These are phyloP conservation scores for Thalassiosira hispida DNA, from an alignment of 352 stramenopile genomes.

Conservation along the genomic window DNA sequence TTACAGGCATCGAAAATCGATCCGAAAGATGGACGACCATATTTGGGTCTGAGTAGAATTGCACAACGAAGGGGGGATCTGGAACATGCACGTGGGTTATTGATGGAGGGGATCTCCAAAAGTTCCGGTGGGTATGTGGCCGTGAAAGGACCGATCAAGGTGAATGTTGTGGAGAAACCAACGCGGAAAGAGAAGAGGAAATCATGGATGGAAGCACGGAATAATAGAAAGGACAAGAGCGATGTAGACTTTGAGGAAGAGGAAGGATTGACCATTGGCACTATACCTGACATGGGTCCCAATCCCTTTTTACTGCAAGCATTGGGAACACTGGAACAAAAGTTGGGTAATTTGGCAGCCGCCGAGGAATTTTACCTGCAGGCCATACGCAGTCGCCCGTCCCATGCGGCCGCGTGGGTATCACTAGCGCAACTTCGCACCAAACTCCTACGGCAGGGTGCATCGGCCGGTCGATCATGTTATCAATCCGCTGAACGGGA, in stretches of 20 bases:
- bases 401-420: conserved; percentile 81
- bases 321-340: conserved; percentile 81
- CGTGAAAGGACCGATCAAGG: conserved; percentile 31
- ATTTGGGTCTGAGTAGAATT: conserved; percentile 78
- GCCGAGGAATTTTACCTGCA: conserved; percentile 80
- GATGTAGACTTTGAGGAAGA: conserved; percentile 8
- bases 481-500: conserved; percentile 78
- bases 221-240: background rate
- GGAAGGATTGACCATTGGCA: conserved; percentile 37
- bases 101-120: conserved; percentile 69
- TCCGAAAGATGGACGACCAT: conserved; percentile 77
- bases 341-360: conserved; percentile 67
- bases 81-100: conserved; percentile 59
- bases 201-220: too few relatives aligned
- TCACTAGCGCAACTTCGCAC: conserved; percentile 79
- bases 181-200: conserved; percentile 22
- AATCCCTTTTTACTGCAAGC: conserved; percentile 84
- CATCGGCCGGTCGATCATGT: conserved; percentile 67
- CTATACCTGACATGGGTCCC: conserved; percentile 63
- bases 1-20: conserved; percentile 67
- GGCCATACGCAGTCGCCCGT: conserved; percentile 67
- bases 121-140: conserved; percentile 37
- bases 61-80: conserved; percentile 76
- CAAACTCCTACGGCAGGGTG: conserved; percentile 73
- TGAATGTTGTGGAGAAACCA: conserved; percentile 15